Percentiles rank a stretch among this genome's conserved stretches.
Conservation (phyloP, 2,329 filamentous ascomycete genomes). For the Colletotrichum salicis region DNA sequence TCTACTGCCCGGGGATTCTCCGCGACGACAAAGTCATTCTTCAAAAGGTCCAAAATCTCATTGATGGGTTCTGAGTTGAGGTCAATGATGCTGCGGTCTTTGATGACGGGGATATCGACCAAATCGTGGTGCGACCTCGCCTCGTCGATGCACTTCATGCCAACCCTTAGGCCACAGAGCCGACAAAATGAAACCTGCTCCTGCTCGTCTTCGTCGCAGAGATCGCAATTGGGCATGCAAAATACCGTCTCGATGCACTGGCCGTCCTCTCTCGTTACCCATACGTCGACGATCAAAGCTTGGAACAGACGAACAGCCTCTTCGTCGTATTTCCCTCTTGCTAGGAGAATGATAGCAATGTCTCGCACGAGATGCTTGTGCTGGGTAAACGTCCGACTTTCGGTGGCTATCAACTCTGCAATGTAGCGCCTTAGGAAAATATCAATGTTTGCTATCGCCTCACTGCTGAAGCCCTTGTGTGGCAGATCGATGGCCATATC, state of each 20-base stretch:
- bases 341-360: slow-evolving; percentile 6
- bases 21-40: not conserved
- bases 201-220: slow-evolving; percentile 13
- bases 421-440: not conserved
- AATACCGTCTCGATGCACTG: not conserved
- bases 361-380: slow-evolving; percentile 13
- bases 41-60: not conserved
- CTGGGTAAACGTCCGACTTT: not conserved
- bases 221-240: slow-evolving; percentile 14
- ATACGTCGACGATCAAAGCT: not conserved
- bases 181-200: slow-evolving; percentile 27
- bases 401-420: not conserved
- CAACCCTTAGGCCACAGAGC: slow-evolving; percentile 4
- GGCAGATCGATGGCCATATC: slow-evolving; percentile 24
- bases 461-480: slow-evolving; percentile 15
- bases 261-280: slow-evolving; percentile 4
- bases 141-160: slow-evolving; percentile 3
- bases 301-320: slow-evolving; percentile 17
- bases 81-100: slow-evolving; percentile 4
- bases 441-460: not conserved
- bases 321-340: slow-evolving; percentile 12
- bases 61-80: slow-evolving; percentile 25
- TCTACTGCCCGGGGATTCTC: not conserved
- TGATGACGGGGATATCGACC: slow-evolving; percentile 11
- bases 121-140: slow-evolving; percentile 2